These are phyloP conservation scores for Truncatella angustata DNA, from an alignment of 2,329 filamentous ascomycete genomes.

Conservation along the genomic window DNA sequence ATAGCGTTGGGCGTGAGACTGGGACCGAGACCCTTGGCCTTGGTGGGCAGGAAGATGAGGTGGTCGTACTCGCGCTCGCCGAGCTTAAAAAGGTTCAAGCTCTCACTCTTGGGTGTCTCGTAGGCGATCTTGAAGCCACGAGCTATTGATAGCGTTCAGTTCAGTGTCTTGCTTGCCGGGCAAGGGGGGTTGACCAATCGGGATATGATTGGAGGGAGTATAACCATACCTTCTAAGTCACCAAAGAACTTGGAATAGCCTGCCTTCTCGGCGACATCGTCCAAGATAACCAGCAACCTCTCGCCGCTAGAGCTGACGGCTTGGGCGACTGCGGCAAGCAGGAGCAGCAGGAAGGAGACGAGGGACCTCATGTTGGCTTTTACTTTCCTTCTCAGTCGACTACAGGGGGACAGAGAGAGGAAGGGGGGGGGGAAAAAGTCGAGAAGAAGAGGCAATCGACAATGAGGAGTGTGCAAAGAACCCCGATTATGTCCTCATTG, in stretches of 20 bases:
- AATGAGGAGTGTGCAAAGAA: not conserved
- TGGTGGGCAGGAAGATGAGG: conserved; percentile 81
- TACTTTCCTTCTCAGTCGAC: not conserved
- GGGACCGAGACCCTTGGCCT: conserved; percentile 90
- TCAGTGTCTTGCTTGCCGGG: not conserved
- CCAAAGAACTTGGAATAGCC: conserved; percentile 79
- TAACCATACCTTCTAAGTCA: conserved; percentile 63
- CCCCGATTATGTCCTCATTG: not conserved
- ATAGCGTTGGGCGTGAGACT: conserved; percentile 82
- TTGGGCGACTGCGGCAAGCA: conserved; percentile 64
- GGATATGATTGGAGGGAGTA: not conserved
- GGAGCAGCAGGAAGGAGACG: conserved; percentile 66
- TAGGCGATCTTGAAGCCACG: conserved; percentile 81
- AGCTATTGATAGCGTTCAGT: conserved; percentile 46
- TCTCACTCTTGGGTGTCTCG: conserved; percentile 78
- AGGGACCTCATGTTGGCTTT: conserved; percentile 68
- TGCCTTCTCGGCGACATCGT: conserved; percentile 73
- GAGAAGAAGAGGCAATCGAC: not conserved
- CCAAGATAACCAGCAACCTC: conserved; percentile 81
- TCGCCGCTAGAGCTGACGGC: conserved; percentile 78
- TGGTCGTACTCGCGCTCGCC: conserved; percentile 92
- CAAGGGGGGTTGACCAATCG: not conserved
- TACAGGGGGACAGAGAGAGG: no score
- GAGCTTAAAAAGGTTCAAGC: conserved; percentile 75
- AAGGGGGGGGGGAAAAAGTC: not conserved